Evolutionary conservation across 2,329 filamentous ascomycete genomes (phyloP), one percentile per base, ranked within the genome.

Genomic region (Trichoderma koningii): DNA sequence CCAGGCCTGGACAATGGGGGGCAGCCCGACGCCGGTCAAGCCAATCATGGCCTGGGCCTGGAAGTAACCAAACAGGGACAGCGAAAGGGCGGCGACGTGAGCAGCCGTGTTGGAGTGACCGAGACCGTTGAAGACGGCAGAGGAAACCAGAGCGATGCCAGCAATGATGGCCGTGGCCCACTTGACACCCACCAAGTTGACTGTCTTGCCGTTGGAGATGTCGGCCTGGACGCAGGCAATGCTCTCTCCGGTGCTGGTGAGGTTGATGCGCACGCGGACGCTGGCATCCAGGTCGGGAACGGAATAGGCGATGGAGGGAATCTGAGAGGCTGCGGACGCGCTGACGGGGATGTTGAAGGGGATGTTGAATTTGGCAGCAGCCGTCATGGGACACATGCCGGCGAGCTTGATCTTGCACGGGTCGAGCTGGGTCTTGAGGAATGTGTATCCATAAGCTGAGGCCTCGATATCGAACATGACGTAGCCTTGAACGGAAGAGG

Each of bases 71-170:
- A 97, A 96, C 38, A 98, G 87, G 14, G 93, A 95, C 68, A 97
- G 85, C 3, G 94, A 92, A 73, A 96, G 97, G 63, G 93, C 90
- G 62, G 94, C 94, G 68, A 98, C 91, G 78, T 98, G 94, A 56
- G 94, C 93, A 51, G 94, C 93, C 6, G 94, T 94, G 76, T 97
- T 97, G 56, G 92, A 92, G 77, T 97, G 93, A 12, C 94, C 94
- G 3, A 97, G 82, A 30, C 93, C 93, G 34, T 93, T 97, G 34
- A 94, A 91, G 69, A 97, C 85, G 67, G 92, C 94, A 50, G 94
- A 97, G 7, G 92, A 89, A 55, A 92, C 82, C 50, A 97, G 82
- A 70, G 91, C 92, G 47, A 96, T 80, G 67, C 92, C 92, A 68
- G 92, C 92, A 71, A 97, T 93, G 69, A 96, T 83, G 65, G 94